Conservation (phyloP, 2,329 filamentous ascomycete species). For the Xylaria multiplex region DNA sequence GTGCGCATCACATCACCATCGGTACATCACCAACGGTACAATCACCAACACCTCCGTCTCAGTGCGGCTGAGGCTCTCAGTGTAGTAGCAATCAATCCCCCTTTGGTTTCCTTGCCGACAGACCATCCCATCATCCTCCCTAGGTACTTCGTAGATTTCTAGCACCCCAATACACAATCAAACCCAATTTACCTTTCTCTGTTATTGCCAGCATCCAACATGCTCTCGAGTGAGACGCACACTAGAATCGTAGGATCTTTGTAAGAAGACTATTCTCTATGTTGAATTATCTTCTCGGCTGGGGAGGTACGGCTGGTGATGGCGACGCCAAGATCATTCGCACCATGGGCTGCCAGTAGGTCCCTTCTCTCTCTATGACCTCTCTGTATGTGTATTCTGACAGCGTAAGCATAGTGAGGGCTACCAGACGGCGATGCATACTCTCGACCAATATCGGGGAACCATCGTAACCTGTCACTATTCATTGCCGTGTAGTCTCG, state of each 20-base stretch:
- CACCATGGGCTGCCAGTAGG: constrained; percentile 3
- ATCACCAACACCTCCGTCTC: too few relatives aligned
- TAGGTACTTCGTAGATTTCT: too few relatives aligned
- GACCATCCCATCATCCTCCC: too few relatives aligned
- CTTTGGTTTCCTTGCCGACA: too few relatives aligned
- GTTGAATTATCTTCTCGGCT: neutral
- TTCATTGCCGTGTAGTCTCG: neutral
- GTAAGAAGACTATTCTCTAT: neutral
- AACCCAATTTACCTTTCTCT: neutral
- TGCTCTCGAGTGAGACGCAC: neutral
- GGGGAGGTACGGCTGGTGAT: neutral
- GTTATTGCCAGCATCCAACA: neutral
- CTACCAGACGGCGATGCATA: constrained; percentile 1
- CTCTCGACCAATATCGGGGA: neutral
- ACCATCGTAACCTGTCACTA: neutral
- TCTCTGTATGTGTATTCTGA: neutral
- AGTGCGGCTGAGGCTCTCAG: too few relatives aligned
- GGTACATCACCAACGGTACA: too few relatives aligned
- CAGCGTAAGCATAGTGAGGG: neutral
- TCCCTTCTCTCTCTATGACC: neutral
- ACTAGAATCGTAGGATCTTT: neutral
- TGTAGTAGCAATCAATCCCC: too few relatives aligned
- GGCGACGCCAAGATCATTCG: neutral
- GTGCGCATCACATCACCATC: too few relatives aligned
- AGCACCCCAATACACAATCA: neutral